Percentiles rank a stretch among this genome's conserved stretches.
Conservation (phyloP, 352 stramenopile genomes). For the Globisporangium acanthophoron region DNA sequence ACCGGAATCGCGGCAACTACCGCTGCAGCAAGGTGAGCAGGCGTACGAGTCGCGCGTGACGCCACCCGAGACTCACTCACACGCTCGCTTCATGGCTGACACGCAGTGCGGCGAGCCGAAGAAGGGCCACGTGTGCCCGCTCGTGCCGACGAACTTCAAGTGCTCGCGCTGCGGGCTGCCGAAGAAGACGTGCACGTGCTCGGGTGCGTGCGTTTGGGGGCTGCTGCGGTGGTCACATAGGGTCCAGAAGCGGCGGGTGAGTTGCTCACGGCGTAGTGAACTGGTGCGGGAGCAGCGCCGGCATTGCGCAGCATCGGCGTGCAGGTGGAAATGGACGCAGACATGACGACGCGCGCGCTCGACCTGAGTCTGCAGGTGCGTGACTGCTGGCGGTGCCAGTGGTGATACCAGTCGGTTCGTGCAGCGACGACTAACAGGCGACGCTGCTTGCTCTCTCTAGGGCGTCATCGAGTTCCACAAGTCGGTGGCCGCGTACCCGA, state of each 20-base stretch:
- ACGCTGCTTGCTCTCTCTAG: slow-evolving; percentile 19
- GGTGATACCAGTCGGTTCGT: too few species aligned
- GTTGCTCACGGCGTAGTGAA: not conserved
- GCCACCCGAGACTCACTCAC: not conserved
- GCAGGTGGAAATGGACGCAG: slow-evolving; percentile 73
- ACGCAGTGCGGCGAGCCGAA: slow-evolving; percentile 78
- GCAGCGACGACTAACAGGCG: too few species aligned
- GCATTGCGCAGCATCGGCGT: slow-evolving; percentile 60
- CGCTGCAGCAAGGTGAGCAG: slow-evolving; percentile 68
- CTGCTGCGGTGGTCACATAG: not conserved
- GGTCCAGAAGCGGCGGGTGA: not conserved
- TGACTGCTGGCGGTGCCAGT: not conserved
- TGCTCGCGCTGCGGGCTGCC: slow-evolving; percentile 65
- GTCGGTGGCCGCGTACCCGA: slow-evolving; percentile 39
- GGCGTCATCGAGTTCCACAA: slow-evolving; percentile 73
- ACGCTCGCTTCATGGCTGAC: not conserved
- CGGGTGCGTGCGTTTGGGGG: slow-evolving; percentile 25
- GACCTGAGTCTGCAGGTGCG: slow-evolving; percentile 70
- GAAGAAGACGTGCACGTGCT: slow-evolving; percentile 74
- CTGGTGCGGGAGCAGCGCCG: slow-evolving; percentile 25
- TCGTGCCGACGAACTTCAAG: slow-evolving; percentile 81
- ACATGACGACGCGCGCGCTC: slow-evolving; percentile 75
- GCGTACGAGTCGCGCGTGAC: not conserved
- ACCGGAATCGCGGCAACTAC: slow-evolving; percentile 83
- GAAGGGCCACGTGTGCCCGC: slow-evolving; percentile 81